Percentiles rank a stretch among this genome's conserved stretches.
These are phyloP conservation scores for Xylariaceae sp. DNA, from an alignment of 2,329 filamentous ascomycete species.

Conservation along the genomic window DNA sequence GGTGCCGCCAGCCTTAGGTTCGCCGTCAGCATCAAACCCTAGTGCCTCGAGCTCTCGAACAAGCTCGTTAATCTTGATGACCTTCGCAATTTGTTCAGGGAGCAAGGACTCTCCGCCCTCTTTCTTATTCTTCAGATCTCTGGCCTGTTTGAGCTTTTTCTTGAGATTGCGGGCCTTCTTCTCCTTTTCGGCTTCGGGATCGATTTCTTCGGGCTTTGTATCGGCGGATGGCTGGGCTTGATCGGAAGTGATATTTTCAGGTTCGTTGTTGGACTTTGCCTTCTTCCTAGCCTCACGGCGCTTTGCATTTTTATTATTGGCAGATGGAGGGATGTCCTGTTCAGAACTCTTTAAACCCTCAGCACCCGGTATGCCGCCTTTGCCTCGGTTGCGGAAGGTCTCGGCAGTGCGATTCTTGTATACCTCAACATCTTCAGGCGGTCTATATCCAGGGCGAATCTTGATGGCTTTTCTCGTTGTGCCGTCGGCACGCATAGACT, in stretches of 20 bases:
- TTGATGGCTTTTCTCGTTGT: slow-evolving; percentile 91
- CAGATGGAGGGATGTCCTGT: slow-evolving; percentile 43
- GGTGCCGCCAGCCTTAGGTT: slow-evolving; percentile 39
- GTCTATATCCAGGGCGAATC: slow-evolving; percentile 87
- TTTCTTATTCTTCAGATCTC: slow-evolving; percentile 86
- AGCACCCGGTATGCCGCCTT: slow-evolving; percentile 71
- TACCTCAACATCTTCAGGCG: slow-evolving; percentile 90
- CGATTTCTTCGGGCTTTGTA: slow-evolving; percentile 40
- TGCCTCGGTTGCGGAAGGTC: slow-evolving; percentile 72
- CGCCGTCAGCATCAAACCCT: slow-evolving; percentile 77
- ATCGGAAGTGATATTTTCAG: slow-evolving; percentile 53
- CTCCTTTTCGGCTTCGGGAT: slow-evolving; percentile 74
- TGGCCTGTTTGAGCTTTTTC: slow-evolving; percentile 94
- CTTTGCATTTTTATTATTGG: slow-evolving; percentile 85
- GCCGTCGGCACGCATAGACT: slow-evolving; percentile 81
- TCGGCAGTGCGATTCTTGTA: slow-evolving; percentile 93
- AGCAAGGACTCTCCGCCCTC: slow-evolving; percentile 78
- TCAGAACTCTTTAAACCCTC: slow-evolving; percentile 51
- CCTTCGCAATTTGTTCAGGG: slow-evolving; percentile 94
- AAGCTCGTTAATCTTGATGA: slow-evolving; percentile 94
- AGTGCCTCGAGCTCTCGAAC: slow-evolving; percentile 81
- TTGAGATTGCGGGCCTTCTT: slow-evolving; percentile 89
- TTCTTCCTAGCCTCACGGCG: slow-evolving; percentile 54
- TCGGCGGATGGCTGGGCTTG: slow-evolving; percentile 29
- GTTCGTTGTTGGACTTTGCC: slow-evolving; percentile 53